Evolutionary conservation across 1,139 yeast species (phyloP).

Genomic region (Nakaseomyces sp.): DNA sequence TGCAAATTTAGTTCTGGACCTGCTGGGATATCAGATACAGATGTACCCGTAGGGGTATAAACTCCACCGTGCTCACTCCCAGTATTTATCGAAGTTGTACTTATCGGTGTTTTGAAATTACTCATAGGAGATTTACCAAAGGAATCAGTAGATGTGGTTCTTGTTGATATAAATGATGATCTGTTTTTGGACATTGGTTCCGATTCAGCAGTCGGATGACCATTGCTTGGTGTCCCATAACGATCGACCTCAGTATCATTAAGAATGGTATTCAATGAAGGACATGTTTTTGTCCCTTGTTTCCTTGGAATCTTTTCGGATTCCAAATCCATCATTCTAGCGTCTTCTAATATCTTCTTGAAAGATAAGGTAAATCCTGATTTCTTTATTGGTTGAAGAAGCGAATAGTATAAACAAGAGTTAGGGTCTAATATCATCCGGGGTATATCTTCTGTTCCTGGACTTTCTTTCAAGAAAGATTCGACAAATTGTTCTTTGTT

Average conservation of each 20-base stretch:
- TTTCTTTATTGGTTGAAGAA: constrained; percentile 21
- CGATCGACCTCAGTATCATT: background rate
- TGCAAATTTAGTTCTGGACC: constrained; percentile 1
- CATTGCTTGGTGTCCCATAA: background rate
- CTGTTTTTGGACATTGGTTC: background rate
- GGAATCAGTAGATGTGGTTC: background rate
- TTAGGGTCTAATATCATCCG: constrained; percentile 18
- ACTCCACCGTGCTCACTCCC: background rate
- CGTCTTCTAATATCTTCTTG: constrained; percentile 18
- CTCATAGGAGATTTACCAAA: background rate
- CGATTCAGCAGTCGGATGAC: background rate
- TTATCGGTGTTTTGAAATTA: background rate
- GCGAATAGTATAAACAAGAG: constrained; percentile 19
- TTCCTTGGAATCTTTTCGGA: background rate
- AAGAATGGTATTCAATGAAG: background rate
- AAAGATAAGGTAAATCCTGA: constrained; percentile 26
- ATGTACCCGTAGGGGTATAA: background rate
- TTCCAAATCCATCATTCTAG: constrained; percentile 2
- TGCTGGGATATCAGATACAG: constrained; percentile 1
- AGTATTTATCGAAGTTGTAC: background rate
- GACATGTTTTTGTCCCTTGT: background rate
- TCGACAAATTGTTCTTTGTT: constrained; percentile 12
- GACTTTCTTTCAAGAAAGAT: constrained; percentile 13
- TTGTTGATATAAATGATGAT: background rate
- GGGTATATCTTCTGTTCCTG: constrained; percentile 15